Evolutionary conservation across 176 grass and related monocot species (phyloP).

Genomic region (Aegilops sharonensis): DNA sequence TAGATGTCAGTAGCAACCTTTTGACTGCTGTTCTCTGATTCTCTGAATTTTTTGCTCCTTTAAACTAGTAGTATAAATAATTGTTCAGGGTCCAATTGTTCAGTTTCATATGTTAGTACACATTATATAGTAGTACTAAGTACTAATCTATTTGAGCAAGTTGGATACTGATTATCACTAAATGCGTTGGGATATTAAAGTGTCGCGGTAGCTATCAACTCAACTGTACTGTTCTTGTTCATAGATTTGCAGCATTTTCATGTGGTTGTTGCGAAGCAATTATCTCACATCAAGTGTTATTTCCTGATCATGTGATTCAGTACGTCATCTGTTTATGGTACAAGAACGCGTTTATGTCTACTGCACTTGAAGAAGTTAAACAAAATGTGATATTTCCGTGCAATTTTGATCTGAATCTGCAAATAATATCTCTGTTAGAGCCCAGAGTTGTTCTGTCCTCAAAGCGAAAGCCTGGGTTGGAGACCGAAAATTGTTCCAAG

Average conservation of each 20-base stretch:
- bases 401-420: not conserved
- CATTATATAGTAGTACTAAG: not conserved
- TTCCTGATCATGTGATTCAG: not conserved
- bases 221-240: not conserved
- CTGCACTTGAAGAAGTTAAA: not conserved
- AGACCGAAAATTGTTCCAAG: constrained; percentile 30
- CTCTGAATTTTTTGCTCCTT: not conserved
- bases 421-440: constrained; percentile 13
- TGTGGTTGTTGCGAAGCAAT: not conserved
- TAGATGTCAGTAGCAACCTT: not conserved
- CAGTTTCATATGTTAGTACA: not conserved
- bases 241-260: not conserved
- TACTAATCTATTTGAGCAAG: no score
- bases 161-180: no score
- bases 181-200: no score
- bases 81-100: not conserved
- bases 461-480: constrained; percentile 24
- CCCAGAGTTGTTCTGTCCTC: not conserved
- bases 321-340: not conserved
- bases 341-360: not conserved
- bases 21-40: not conserved
- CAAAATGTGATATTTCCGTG: not conserved
- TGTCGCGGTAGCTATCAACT: no score
- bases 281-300: not conserved
- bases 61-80: not conserved